Conservation (phyloP, 2,329 filamentous ascomycete species). For the Calycina marina region DNA sequence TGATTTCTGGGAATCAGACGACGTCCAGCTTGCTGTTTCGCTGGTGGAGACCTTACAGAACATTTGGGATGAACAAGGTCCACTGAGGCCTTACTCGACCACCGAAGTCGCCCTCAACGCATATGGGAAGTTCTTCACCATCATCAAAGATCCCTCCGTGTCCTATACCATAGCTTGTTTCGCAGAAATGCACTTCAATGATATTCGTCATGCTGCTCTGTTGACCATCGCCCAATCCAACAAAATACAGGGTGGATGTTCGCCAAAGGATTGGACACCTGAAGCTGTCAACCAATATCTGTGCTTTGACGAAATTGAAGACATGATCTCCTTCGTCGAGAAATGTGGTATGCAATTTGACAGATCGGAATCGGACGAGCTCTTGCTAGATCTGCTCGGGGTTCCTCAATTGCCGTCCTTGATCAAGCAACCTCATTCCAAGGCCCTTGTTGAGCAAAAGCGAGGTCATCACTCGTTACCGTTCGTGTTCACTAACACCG, state of each 20-base stretch:
- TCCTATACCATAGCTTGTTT: constrained; percentile 59
- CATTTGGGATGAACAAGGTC: constrained; percentile 40
- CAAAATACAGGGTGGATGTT: constrained; percentile 38
- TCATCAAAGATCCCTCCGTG: constrained; percentile 38
- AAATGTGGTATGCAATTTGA: constrained; percentile 40
- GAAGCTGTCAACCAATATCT: constrained; percentile 39
- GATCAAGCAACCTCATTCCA: too few species aligned
- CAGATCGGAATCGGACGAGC: too few species aligned
- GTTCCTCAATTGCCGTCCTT: too few species aligned
- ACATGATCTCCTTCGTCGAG: constrained; percentile 51
- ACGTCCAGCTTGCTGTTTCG: constrained; percentile 45
- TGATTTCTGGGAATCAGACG: constrained; percentile 39
- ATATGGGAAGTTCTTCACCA: constrained; percentile 42
- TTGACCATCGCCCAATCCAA: constrained; percentile 39
- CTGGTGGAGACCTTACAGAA: constrained; percentile 47
- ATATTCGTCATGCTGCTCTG: constrained; percentile 42
- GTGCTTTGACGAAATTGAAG: constrained; percentile 51
- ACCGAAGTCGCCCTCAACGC: constrained; percentile 30
- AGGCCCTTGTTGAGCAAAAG: constrained; percentile 43
- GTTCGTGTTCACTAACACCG: constrained; percentile 39
- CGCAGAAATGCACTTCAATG: constrained; percentile 51
- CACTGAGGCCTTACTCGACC: constrained; percentile 30
- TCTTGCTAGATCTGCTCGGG: too few species aligned
- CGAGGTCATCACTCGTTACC: constrained; percentile 36
- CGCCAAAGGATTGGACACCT: constrained; percentile 45